Evolutionary conservation across 2,329 filamentous ascomycete species (phyloP), one percentile per base, ranked within the genome.

Genomic region (Coniochaeta sp.): DNA sequence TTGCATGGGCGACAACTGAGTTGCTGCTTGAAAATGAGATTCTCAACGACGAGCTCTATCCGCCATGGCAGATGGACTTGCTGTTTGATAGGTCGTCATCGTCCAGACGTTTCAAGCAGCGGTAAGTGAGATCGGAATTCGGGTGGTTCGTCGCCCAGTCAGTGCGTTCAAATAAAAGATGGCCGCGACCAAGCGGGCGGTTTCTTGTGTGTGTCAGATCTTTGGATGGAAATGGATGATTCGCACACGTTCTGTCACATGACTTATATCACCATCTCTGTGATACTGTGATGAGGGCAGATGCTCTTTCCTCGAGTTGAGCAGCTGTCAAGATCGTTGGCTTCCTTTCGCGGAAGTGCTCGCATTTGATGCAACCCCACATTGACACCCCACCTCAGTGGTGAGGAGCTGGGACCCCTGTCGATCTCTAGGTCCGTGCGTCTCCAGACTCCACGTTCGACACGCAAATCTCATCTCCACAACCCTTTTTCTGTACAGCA

Each of bases 301-400:
- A 2, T n/a, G n/a, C n/a, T n/a, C n/a, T n/a, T n/a, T n/a, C n/a
- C n/a, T n/a, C n/a, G n/a, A n/a, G n/a, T n/a, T n/a, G n/a, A n/a
- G n/a, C n/a, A n/a, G n/a, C n/a, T n/a, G n/a, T n/a, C n/a, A n/a
- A n/a, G n/a, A 14, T 8, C 31, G 14, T 33, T 33, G 38, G 20
- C 38, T 42, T 42, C 38, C 38, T 42, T 26, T 42, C 20, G 38
- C 22, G 26, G 40, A 53, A 53, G 52, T 53, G 52, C 49, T 51
- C 45, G 52, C 49, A 51, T 38, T 20, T 50, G 50, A 51, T 53
- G 22, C 52, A 22, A 49, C 52, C n/a, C 40, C 52, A 50, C 20
- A 49, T 32, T 20, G 30, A 32, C 35, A 20, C 31, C 31, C 18
- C 31, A 49, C 31, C 18, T 16, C 30, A 32, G 14, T 24, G 38